phyloP scores from a whole-genome alignment of 306 rosid genomes.

The Vigna angularis region DNA sequence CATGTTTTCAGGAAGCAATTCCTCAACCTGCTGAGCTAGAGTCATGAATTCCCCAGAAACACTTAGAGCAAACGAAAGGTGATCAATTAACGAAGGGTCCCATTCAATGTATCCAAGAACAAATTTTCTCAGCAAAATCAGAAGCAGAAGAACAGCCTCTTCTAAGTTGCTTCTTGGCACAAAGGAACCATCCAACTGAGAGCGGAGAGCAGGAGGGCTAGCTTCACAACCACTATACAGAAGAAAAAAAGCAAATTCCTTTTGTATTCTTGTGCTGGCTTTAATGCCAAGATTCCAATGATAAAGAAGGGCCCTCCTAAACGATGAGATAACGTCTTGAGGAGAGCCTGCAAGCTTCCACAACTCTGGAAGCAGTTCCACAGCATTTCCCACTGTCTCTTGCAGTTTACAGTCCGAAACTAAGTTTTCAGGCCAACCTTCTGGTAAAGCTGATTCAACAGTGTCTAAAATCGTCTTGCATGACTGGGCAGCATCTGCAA shows the following conservation, averaged over 20 bases:
- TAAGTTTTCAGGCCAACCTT: constrained; percentile 74
- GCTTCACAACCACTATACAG: constrained; percentile 90
- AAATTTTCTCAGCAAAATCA: constrained; percentile 66
- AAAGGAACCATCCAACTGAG: constrained; percentile 81
- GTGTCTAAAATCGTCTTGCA: constrained; percentile 85
- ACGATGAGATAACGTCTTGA: constrained; percentile 77
- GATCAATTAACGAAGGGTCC: constrained; percentile 84
- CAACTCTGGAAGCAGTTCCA: constrained; percentile 84
- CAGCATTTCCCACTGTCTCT: constrained; percentile 68
- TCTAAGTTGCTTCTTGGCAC: constrained; percentile 88
- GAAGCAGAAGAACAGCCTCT: constrained; percentile 85
- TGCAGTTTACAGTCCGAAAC: constrained; percentile 73
- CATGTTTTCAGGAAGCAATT: constrained; percentile 73
- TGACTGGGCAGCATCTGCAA: constrained; percentile 88
- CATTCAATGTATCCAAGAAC: constrained; percentile 60
- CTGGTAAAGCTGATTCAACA: constrained; percentile 86
- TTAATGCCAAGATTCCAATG: constrained; percentile 73
- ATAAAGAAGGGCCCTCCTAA: constrained; percentile 76
- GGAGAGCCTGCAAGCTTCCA: constrained; percentile 76
- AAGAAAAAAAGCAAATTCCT: constrained; percentile 85
- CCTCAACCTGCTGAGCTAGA: constrained; percentile 75
- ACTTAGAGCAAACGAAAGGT: constrained; percentile 81
- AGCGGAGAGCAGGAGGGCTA: constrained; percentile 77
- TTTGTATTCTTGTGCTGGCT: constrained; percentile 70
- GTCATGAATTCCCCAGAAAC: constrained; percentile 68